These are phyloP conservation scores for Striga hermonthica DNA, from an alignment of 305 asterid species.

Conservation along the genomic window DNA sequence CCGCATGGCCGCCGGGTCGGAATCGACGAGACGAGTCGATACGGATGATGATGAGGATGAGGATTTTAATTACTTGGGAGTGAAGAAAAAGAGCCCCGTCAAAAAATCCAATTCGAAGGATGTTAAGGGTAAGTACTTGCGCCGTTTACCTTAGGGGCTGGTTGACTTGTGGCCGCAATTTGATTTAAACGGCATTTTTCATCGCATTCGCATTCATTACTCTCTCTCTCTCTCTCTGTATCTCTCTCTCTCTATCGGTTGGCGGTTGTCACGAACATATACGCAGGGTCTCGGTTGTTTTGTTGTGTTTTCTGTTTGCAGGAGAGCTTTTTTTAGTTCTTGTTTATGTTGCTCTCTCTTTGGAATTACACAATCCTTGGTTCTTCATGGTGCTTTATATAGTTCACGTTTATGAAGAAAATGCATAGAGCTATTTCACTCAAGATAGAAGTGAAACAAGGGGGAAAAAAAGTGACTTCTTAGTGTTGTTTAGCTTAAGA, in stretches of 20 bases:
- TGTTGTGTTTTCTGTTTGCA: background rate
- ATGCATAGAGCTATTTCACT: background rate
- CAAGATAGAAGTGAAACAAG: background rate
- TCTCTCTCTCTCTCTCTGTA: constrained; percentile 20
- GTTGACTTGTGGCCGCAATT: background rate
- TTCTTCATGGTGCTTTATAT: background rate
- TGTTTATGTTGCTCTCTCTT: constrained; percentile 12
- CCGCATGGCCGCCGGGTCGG: constrained; percentile 49
- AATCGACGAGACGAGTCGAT: constrained; percentile 38
- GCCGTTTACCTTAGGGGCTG: constrained; percentile 24
- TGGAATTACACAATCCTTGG: background rate
- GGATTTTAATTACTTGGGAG: constrained; percentile 34
- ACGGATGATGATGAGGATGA: constrained; percentile 51
- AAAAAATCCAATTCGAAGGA: constrained; percentile 3
- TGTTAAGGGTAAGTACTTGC: constrained; percentile 42
- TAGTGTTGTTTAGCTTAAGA: background rate
- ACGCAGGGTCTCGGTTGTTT: constrained; percentile 17
- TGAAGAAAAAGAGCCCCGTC: constrained; percentile 30
- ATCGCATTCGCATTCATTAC: background rate
- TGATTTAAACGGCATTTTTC: too few relatives aligned
- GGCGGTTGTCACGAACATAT: constrained; percentile 9
- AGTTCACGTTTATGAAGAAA: constrained; percentile 7
- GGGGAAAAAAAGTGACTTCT: background rate
- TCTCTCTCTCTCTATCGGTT: constrained; percentile 23
- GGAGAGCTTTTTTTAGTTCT: background rate